A percentile compares a stretch with the other conserved stretches of the same genome.
These are phyloP conservation scores for Penicillium dipodomyicola DNA, from an alignment of 495 filamentous ascomycete species.

Conservation along the genomic window DNA sequence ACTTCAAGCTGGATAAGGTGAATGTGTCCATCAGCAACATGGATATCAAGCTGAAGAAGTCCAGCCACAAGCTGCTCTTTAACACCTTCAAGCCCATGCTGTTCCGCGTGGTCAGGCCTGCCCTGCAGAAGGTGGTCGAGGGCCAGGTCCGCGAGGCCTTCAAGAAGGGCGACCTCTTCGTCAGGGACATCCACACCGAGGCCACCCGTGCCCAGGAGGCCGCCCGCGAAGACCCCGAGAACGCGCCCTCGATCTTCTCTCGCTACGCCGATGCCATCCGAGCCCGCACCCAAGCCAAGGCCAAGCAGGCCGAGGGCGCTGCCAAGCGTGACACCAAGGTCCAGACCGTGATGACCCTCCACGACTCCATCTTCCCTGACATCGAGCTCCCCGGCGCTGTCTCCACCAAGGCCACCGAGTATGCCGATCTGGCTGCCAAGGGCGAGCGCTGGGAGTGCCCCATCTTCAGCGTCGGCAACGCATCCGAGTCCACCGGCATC, in stretches of 20 bases:
- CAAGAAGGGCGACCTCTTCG: constrained; percentile 63
- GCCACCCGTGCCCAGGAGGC: constrained; percentile 69
- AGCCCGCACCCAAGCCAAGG: constrained; percentile 66
- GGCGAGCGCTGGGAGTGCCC: constrained; percentile 95
- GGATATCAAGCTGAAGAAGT: constrained; percentile 87
- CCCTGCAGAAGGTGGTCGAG: constrained; percentile 81
- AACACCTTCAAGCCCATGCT: constrained; percentile 83
- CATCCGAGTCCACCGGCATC: constrained; percentile 66
- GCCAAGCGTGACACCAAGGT: constrained; percentile 67
- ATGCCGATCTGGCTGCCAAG: constrained; percentile 80
- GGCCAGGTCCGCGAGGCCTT: constrained; percentile 81
- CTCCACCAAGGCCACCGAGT: constrained; percentile 91
- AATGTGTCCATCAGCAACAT: constrained; percentile 80
- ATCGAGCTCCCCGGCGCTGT: constrained; percentile 88
- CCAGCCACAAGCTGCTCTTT: constrained; percentile 91
- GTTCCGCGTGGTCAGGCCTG: constrained; percentile 78
- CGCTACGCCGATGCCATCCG: constrained; percentile 78
- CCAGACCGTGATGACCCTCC: constrained; percentile 74
- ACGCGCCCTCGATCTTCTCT: constrained; percentile 79
- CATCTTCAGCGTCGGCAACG: constrained; percentile 85
- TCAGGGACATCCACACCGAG: constrained; percentile 76
- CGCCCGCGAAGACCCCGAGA: constrained; percentile 67
- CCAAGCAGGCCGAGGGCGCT: constrained; percentile 63
- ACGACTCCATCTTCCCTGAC: constrained; percentile 87
- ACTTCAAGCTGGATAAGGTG: constrained; percentile 93